Percentiles rank a stretch among this genome's conserved stretches.
These are phyloP conservation scores for Eutypa lata DNA, from an alignment of 2,329 filamentous ascomycete species.

Conservation along the genomic window DNA sequence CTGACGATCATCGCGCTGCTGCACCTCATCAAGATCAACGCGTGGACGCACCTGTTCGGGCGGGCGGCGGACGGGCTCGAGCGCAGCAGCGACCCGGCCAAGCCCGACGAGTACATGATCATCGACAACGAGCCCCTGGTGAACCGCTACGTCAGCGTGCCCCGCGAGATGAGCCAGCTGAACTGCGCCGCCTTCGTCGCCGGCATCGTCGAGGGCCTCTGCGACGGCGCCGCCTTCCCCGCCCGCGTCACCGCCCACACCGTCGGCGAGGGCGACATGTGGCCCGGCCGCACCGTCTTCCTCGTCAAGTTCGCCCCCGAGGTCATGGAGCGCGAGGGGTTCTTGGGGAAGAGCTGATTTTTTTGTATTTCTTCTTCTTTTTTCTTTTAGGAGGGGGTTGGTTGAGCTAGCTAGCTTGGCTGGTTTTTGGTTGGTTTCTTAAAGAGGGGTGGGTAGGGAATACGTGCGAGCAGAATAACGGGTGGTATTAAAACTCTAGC, in stretches of 20 bases:
- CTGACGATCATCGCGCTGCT: slow-evolving; percentile 87
- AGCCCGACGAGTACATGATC: slow-evolving; percentile 97
- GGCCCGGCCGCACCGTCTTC: slow-evolving; percentile 95
- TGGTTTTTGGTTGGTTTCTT: too few relatives aligned
- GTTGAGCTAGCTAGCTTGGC: too few relatives aligned
- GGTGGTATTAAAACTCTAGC: slow-evolving; percentile 12
- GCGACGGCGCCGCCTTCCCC: slow-evolving; percentile 87
- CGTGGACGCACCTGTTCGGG: slow-evolving; percentile 90
- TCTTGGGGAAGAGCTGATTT: slow-evolving; percentile 58
- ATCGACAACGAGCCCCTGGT: slow-evolving; percentile 97
- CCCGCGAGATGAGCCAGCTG: slow-evolving; percentile 91
- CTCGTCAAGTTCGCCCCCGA: slow-evolving; percentile 88
- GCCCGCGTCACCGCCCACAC: slow-evolving; percentile 89
- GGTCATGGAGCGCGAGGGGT: slow-evolving; percentile 87
- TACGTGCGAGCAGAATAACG: too few relatives aligned
- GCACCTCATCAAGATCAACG: slow-evolving; percentile 88
- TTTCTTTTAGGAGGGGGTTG: too few relatives aligned
- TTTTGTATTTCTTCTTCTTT: too few relatives aligned
- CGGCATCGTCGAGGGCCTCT: slow-evolving; percentile 91
- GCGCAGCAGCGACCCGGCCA: slow-evolving; percentile 76
- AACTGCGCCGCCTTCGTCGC: slow-evolving; percentile 96
- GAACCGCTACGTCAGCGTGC: slow-evolving; percentile 89
- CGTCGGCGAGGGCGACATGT: slow-evolving; percentile 71
- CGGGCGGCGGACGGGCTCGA: slow-evolving; percentile 90
- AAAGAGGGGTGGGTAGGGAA: too few relatives aligned